phyloP scores from a whole-genome alignment of 73 alveolate genomes.

The Breviolum minutum region DNA sequence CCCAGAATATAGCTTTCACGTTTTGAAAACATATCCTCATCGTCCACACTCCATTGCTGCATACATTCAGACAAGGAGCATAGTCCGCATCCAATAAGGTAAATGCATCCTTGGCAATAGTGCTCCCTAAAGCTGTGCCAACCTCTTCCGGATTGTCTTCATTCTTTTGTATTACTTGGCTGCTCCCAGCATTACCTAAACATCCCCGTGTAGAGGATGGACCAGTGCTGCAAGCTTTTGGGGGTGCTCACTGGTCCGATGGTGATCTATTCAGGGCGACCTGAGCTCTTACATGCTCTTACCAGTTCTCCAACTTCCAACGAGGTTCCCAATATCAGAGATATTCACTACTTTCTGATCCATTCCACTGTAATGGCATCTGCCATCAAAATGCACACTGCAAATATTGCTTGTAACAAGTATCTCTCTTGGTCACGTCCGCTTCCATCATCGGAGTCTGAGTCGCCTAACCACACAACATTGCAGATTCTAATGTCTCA shows the following conservation, averaged over 20 bases:
- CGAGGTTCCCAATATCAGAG: no score
- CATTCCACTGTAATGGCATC: background rate
- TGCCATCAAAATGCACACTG: background rate
- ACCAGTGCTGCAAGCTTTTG: no score
- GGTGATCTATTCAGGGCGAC: background rate
- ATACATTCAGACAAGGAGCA: conserved; percentile 4
- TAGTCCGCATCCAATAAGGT: conserved; percentile 65
- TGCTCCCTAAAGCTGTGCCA: background rate
- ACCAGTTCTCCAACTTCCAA: no score
- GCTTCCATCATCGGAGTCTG: conserved; percentile 89
- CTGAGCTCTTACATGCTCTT: no score
- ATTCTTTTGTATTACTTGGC: background rate
- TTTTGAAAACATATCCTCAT: background rate
- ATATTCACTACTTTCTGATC: no score
- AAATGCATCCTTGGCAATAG: conserved; percentile 71
- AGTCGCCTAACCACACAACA: conserved; percentile 26
- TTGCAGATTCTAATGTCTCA: no score
- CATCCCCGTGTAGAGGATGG: no score
- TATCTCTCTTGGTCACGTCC: conserved; percentile 78
- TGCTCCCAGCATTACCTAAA: no score
- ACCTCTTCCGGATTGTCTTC: background rate
- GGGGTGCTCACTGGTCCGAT: background rate
- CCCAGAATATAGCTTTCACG: no score
- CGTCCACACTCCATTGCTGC: background rate
- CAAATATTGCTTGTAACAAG: background rate